Base-by-base conservation (phyloP, 2,329 filamentous ascomycete species). In the Thelonectria blattea region DNA sequence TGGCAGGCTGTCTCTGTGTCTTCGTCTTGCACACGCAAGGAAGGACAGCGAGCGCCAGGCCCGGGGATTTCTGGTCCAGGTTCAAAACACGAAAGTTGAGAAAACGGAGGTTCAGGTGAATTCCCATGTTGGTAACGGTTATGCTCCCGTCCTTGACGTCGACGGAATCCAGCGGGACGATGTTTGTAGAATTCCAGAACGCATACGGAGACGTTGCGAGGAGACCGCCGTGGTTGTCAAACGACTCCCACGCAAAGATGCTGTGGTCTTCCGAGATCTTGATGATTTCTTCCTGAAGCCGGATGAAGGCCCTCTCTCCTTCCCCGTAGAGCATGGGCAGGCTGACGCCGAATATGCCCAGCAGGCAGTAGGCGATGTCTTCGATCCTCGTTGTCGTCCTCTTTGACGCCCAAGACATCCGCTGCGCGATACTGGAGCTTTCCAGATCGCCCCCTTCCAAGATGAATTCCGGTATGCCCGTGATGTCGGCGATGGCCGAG, bases 271-370 rank as follows among this genome's bases (percentile, higher is more conserved):
- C 60, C 3, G 56, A 61, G 10, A 61, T 46, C 11, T 65, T 65
- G 3, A 70, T 39, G 10, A 70, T 68, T 41, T 69, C 65, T 46
- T 70, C 67, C 15, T 71, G 69, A 17, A 70, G 55, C 10, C 68
- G 56, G n/a, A 67, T 52, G 34, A 71, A 70, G 0, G 68, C 67
- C 14, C 46, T 61, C 2, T 63, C 53, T 0, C 67, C 68, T 42
- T 68, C 66, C 5, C 62, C 66, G 32, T 68, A 68, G 1, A 66
- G 47, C 58, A 66, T 59, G 3, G 65, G 53, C 60, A 68, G 66
- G 47, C 50, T 65, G 27, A 68, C 58, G 17, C 58, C 52, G 47
- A 68, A 68, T 2, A 68, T 54, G 2, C 66, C 64, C 6, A 68
- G 52, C 3, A 68, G 59, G 15, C 65, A 68, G 22, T 68, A 68